These are phyloP conservation scores for Volvariella surrecta DNA, from an alignment of 1,284 basidiomycete genomes.

Conservation along the genomic window DNA sequence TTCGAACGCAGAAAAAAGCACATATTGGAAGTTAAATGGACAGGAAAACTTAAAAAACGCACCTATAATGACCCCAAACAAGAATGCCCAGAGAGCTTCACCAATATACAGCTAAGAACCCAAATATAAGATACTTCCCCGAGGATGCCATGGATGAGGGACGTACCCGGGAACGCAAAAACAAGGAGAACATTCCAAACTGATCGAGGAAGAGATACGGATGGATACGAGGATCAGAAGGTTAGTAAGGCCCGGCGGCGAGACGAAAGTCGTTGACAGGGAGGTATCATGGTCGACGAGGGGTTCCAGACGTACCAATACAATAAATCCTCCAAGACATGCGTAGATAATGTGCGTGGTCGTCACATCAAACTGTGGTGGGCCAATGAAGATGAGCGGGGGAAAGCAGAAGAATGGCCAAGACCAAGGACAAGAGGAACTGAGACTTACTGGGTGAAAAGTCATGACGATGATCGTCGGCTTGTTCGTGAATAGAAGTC, in stretches of 20 bases:
- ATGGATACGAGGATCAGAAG: background rate
- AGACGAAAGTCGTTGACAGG: background rate
- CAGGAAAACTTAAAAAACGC: constrained; percentile 16
- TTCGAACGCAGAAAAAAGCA: background rate
- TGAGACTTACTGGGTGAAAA: constrained; percentile 15
- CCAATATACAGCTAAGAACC: constrained; percentile 75
- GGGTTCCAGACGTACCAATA: constrained; percentile 43
- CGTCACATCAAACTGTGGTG: constrained; percentile 57
- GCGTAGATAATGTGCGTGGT: constrained; percentile 76
- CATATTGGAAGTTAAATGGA: background rate
- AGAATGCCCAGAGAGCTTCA: constrained; percentile 93
- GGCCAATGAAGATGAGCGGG: constrained; percentile 7
- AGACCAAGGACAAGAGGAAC: constrained; percentile 13
- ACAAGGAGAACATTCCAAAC: constrained; percentile 93
- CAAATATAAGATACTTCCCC: background rate
- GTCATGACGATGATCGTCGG: constrained; percentile 6
- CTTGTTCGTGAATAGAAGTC: background rate
- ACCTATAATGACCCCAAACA: constrained; percentile 91
- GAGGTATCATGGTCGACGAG: background rate
- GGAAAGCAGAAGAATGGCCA: background rate
- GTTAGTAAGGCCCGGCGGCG: background rate
- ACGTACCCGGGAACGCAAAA: constrained; percentile 81
- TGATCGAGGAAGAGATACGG: constrained; percentile 17
- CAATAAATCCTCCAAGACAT: constrained; percentile 77
- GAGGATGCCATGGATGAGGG: background rate